Base-by-base conservation (phyloP, 306 rosid genomes). In the Geum urbanum region DNA sequence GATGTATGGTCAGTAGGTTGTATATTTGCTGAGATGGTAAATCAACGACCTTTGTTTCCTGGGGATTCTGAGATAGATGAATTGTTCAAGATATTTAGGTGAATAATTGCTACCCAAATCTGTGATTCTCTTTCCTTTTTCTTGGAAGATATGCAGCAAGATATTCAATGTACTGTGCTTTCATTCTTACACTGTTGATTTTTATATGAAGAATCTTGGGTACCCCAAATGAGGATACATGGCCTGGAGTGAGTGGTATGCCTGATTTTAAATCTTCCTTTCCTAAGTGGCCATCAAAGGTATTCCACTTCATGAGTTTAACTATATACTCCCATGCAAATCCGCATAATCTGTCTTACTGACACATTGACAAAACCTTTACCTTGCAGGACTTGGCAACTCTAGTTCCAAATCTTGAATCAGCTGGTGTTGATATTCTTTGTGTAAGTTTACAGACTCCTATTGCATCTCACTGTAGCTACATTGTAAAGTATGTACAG, bases 1-100 rank as follows among this genome's bases (percentile, higher is more conserved):
- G 99, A 94, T 81, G 88, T 94, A 64, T 94, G 99, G 99, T 94
- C 99, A 4, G 99, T 94, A 78, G 99, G 99, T 67, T 94, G 99
- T 76, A 94, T 94, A 84, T 94, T 90, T 87, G 97, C 99, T 53
- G 99, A 94, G 92, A 94, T 94, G 99, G 81, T 91, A 77, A 94
- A 91, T 79, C 89, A 85, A 55, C 84, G 88, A 11, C 95, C 99
- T 49, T 82, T 94, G n/a, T 94, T 94, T 81, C 97, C 97, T 49
- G 99, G 99, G 63, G 99, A 94, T 80, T 94, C 99, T 16, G 99
- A 94, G 87, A 94, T 94, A 77, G 99, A 94, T 79, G 99, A 94
- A 77, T 79, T 94, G 84, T 91, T 59, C 76, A 94, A 87, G 83
- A 94, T 92, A 82, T 92, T 92, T 89, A 89, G 92, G 98, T 90